phyloP scores from a whole-genome alignment of 148 eudicot species.

The Tetragonia tetragonoides region DNA sequence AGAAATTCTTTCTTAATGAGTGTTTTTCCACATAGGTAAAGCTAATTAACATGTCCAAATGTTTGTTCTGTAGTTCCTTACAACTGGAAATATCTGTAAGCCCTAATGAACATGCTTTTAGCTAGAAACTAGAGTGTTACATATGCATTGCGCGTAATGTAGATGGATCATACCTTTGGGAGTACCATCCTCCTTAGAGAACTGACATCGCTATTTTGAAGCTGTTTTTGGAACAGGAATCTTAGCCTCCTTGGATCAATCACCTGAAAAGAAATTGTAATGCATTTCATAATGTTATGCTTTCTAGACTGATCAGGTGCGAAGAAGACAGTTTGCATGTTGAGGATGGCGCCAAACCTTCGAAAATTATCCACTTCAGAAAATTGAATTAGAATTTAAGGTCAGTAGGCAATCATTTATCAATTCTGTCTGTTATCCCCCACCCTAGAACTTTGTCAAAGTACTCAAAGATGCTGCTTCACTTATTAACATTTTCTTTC shows the following conservation, averaged over 20 bases:
- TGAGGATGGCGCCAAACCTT: too few species aligned
- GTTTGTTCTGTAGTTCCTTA: neutral
- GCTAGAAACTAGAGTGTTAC: neutral
- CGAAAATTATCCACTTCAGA: too few species aligned
- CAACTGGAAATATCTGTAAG: too few species aligned
- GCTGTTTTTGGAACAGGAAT: slow-evolving; percentile 74
- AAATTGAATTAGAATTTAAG: too few species aligned
- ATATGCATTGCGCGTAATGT: neutral
- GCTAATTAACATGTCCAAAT: neutral
- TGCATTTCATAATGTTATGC: neutral
- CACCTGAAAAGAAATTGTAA: slow-evolving; percentile 35
- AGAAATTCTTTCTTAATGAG: neutral
- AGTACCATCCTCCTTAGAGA: slow-evolving; percentile 68
- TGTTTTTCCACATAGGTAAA: too few species aligned
- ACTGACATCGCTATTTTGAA: slow-evolving; percentile 76
- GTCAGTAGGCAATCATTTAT: too few species aligned
- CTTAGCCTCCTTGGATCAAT: slow-evolving; percentile 50
- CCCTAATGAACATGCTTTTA: neutral
- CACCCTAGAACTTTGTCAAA: too few species aligned
- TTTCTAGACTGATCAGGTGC: neutral
- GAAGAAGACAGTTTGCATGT: neutral
- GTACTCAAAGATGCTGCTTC: too few species aligned
- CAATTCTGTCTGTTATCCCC: too few species aligned
- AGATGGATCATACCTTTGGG: slow-evolving; percentile 60
- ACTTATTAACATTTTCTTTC: too few species aligned